Conservation (phyloP, 352 stramenopile genomes). For the Phytophthora brassicae region DNA sequence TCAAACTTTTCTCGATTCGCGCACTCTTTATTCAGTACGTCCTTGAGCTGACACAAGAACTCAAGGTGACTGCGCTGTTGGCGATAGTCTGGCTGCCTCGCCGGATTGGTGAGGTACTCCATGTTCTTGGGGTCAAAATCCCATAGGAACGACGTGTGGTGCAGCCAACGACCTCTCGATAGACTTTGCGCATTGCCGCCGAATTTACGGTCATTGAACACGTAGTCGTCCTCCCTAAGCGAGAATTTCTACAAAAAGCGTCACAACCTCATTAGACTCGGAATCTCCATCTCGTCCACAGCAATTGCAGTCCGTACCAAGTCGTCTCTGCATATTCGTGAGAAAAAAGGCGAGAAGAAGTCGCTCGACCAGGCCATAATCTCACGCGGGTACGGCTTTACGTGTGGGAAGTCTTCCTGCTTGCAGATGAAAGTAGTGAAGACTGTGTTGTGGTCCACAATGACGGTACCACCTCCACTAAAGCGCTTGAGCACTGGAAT, state of each 20-base stretch:
- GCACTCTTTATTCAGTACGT: conserved; percentile 53
- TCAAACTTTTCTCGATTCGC: conserved; percentile 47
- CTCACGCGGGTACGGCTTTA: conserved; percentile 85
- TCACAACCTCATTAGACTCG: neutral
- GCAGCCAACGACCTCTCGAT: conserved; percentile 92
- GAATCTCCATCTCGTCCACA: neutral
- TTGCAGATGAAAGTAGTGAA: conserved; percentile 94
- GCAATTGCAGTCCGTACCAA: conserved; percentile 16
- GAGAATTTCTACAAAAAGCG: conserved; percentile 73
- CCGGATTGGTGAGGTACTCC: conserved; percentile 93
- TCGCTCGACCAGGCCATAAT: conserved; percentile 93
- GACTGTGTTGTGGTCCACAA: conserved; percentile 93
- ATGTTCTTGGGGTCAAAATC: conserved; percentile 94
- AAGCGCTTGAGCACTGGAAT: conserved; percentile 94
- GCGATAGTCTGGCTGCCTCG: conserved; percentile 94
- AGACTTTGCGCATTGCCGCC: conserved; percentile 97
- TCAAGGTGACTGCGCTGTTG: conserved; percentile 90
- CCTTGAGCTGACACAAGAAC: conserved; percentile 92
- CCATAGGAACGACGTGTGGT: conserved; percentile 98
- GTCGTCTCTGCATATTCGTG: conserved; percentile 43
- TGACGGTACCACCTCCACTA: conserved; percentile 96
- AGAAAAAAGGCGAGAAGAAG: conserved; percentile 83
- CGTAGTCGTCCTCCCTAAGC: conserved; percentile 96
- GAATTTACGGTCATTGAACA: conserved; percentile 94
- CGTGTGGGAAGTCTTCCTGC: conserved; percentile 67